Percentiles rank a stretch among this genome's conserved stretches.
phyloP scores from a whole-genome alignment of 176 grass and related monocot genomes.

The Aegilops umbellulata region DNA sequence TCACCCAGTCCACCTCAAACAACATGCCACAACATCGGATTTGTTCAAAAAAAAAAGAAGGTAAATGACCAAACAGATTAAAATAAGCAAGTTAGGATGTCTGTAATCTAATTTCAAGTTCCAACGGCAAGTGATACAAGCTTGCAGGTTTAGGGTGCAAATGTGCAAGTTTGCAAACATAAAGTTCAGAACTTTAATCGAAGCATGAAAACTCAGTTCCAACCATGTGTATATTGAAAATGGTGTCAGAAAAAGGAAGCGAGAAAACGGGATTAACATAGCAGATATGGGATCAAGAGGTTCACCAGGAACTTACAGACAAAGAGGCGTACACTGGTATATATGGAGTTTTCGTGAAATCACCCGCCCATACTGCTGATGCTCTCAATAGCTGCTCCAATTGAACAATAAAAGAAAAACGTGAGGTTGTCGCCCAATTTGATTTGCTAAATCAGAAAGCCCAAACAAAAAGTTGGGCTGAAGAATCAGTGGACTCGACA shows the following conservation, averaged over 20 bases:
- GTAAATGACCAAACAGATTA: neutral
- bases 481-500: neutral
- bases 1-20: neutral
- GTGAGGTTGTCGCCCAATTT: neutral
- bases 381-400: conserved; percentile 49
- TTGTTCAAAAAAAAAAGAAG: neutral
- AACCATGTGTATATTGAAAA: neutral
- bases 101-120: neutral
- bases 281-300: conserved; percentile 15
- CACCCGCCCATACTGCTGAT: conserved; percentile 46
- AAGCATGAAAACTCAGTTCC: neutral
- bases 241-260: neutral
- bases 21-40: neutral
- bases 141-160: neutral
- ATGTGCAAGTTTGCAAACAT: neutral
- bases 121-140: neutral
- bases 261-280: neutral
- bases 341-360: conserved; percentile 76
- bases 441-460: conserved; percentile 5
- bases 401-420: conserved; percentile 32
- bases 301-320: conserved; percentile 52
- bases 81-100: neutral
- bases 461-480: neutral
- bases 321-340: conserved; percentile 81
- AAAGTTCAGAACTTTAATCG: neutral